Evolutionary conservation across 805 yeast species (phyloP).

Genomic region (Saturnispora silvae): DNA sequence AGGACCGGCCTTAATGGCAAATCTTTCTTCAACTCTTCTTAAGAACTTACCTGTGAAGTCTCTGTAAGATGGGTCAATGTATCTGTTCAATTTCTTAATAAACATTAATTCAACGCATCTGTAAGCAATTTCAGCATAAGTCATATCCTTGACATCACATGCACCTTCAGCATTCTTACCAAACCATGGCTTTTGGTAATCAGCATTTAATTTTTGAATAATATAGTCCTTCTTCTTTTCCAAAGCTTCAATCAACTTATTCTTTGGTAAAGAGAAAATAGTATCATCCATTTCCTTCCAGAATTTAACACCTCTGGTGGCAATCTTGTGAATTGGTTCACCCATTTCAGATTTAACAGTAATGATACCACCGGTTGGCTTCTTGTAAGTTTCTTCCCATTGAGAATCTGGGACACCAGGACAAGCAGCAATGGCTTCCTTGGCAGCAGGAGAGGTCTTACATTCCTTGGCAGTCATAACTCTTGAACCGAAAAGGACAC

Average conservation of each 20-base stretch:
- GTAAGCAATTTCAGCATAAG: conserved; percentile 81
- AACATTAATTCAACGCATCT: conserved; percentile 84
- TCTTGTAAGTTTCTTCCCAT: conserved; percentile 93
- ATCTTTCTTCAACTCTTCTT: conserved; percentile 96
- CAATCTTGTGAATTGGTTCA: conserved; percentile 97
- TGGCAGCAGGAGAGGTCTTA: conserved; percentile 86
- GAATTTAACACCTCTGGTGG: conserved; percentile 93
- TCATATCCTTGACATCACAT: conserved; percentile 91
- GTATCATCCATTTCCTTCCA: conserved; percentile 98
- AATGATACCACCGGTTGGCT: conserved; percentile 93
- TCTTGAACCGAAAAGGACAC: conserved; percentile 90
- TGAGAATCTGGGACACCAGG: conserved; percentile 79
- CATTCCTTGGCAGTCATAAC: conserved; percentile 98
- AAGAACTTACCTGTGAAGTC: conserved; percentile 78
- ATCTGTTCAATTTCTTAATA: conserved; percentile 64
- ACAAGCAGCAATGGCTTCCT: conserved; percentile 80
- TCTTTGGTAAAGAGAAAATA: conserved; percentile 83
- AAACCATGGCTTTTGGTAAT: conserved; percentile 97
- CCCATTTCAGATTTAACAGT: conserved; percentile 99
- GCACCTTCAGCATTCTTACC: conserved; percentile 67
- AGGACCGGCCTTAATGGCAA: conserved; percentile 43
- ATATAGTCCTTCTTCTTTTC: conserved; percentile 78
- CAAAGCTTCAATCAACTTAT: conserved; percentile 72
- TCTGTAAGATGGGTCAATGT: conserved; percentile 84
- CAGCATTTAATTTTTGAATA: conserved; percentile 77